These are phyloP conservation scores for Magnusiomyces clavatus DNA, from an alignment of 1,139 yeast species.

Conservation along the genomic window DNA sequence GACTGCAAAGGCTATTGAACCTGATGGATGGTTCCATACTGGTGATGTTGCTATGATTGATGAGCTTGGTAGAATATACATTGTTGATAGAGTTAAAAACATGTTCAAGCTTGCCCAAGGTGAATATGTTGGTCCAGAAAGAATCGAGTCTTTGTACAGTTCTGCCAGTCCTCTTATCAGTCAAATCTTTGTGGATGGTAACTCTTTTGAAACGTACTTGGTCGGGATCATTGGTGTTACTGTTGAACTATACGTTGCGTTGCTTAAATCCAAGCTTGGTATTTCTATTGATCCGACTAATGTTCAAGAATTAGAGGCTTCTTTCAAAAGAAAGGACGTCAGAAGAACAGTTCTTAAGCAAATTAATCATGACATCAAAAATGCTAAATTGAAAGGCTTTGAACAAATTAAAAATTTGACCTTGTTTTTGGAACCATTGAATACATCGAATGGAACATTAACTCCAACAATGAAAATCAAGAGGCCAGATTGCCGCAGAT, in stretches of 20 bases:
- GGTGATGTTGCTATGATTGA: conserved; percentile 65
- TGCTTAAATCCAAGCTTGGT: conserved; percentile 23
- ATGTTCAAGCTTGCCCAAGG: conserved; percentile 77
- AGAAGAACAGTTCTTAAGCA: conserved; percentile 27
- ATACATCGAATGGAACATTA: conserved; percentile 50
- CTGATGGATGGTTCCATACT: conserved; percentile 68
- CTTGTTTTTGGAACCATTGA: conserved; percentile 59
- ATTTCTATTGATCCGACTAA: conserved; percentile 19
- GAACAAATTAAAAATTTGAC: conserved; percentile 57
- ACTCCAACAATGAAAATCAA: conserved; percentile 73
- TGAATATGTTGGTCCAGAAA: conserved; percentile 74
- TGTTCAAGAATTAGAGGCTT: conserved; percentile 17
- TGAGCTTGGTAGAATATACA: conserved; percentile 46
- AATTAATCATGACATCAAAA: conserved; percentile 28
- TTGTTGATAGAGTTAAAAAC: conserved; percentile 71
- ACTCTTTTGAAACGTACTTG: conserved; percentile 48
- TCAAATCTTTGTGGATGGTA: conserved; percentile 64
- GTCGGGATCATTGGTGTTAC: conserved; percentile 63
- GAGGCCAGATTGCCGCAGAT: conserved; percentile 49
- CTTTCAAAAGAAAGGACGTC: conserved; percentile 15
- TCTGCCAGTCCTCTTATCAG: conserved; percentile 44
- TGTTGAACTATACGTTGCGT: conserved; percentile 30
- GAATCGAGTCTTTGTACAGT: conserved; percentile 57
- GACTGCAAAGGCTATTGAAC: conserved; percentile 45
- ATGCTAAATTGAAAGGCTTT: conserved; percentile 38